Conservation (phyloP, 2,329 filamentous ascomycete genomes). For the Fusarium acutatum region DNA sequence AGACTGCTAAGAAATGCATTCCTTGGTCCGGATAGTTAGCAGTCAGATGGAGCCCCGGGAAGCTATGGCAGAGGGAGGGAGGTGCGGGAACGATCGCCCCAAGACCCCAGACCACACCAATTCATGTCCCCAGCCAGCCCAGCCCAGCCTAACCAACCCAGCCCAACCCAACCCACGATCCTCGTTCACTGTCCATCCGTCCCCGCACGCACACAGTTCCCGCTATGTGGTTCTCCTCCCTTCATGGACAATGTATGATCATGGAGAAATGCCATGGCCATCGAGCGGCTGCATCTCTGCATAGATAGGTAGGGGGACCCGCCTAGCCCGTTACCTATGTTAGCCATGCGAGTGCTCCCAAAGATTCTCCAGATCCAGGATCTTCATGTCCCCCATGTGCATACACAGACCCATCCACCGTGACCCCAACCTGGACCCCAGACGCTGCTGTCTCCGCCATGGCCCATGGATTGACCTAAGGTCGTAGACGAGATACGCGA, state of each 20-base stretch:
- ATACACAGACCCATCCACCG: slow-evolving; percentile 31
- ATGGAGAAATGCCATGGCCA: slow-evolving; percentile 19
- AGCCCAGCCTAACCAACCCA: slow-evolving; percentile 1
- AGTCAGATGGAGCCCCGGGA: not conserved
- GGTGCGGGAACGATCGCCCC: slow-evolving; percentile 48
- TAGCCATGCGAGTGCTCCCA: slow-evolving; percentile 21
- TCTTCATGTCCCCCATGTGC: slow-evolving; percentile 25
- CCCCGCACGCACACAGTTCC: slow-evolving; percentile 36
- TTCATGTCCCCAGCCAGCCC: slow-evolving; percentile 6
- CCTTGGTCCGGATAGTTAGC: not conserved
- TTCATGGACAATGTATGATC: slow-evolving; percentile 17
- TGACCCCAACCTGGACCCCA: slow-evolving; percentile 28
- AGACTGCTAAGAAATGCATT: not conserved
- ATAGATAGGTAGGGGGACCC: slow-evolving; percentile 9
- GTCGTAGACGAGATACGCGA: slow-evolving; percentile 39
- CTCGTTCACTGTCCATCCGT: slow-evolving; percentile 12
- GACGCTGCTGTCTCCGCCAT: slow-evolving; percentile 25
- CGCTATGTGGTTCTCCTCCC: slow-evolving; percentile 27
- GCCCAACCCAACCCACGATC: slow-evolving; percentile 24
- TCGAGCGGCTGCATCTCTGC: slow-evolving; percentile 19
- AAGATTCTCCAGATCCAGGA: slow-evolving; percentile 24
- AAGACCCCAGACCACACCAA: slow-evolving; percentile 43
- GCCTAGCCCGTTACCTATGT: slow-evolving; percentile 6
- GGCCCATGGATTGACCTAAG: slow-evolving; percentile 27
- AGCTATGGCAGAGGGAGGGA: slow-evolving; percentile 25